Evolutionary conservation across 495 filamentous ascomycete genomes (phyloP), one percentile per base, ranked within the genome.

Genomic region (Pseudevernia furfuracea): DNA sequence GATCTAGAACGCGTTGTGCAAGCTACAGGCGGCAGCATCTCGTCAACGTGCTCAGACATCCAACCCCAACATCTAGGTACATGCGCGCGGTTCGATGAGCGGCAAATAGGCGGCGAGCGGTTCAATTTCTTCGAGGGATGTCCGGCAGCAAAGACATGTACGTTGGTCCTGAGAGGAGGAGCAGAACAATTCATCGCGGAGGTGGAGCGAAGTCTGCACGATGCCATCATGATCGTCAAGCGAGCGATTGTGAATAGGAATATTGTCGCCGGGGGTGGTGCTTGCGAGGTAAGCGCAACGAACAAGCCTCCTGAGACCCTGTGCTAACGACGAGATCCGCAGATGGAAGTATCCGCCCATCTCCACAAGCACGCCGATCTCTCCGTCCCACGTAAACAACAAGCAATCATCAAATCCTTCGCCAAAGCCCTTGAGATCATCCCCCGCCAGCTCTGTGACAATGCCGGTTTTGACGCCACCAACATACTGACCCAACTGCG

Each of bases 201-300:
- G 75, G 93, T 97, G 1, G 94, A 98, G 81, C 87, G 94, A 48
- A 95, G 90, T 73, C 82, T 98, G 63, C 94, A 98, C 77, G 94
- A 98, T 73, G 94, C 93, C 49, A 96, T 98, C 79, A 98, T 98
- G 94, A 94, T 98, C 68, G 94, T 98, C 67, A 97, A 96, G 82
- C 91, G 95, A 57, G 90, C 93, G 36, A 89, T 97, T 73, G 89
- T 89, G 79, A 93, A 97, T 78, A 86, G 87, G 66, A 89, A 84
- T 69, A 96, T 98, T 70, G 94, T 98, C 39, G 94, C 92, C 34
- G 94, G 94, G 64, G 94, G 94, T 68, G 94, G 94, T 71, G 93
- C 94, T 19, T 86, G 83, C 72, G 94, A 98, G 65, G 74, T 75
- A n/a, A 34, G 65, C 9, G 49, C 25, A 34, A 10, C 41, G 19